Conservation (phyloP, 805 yeast genomes). For the Wickerhamiella occidentalis region DNA sequence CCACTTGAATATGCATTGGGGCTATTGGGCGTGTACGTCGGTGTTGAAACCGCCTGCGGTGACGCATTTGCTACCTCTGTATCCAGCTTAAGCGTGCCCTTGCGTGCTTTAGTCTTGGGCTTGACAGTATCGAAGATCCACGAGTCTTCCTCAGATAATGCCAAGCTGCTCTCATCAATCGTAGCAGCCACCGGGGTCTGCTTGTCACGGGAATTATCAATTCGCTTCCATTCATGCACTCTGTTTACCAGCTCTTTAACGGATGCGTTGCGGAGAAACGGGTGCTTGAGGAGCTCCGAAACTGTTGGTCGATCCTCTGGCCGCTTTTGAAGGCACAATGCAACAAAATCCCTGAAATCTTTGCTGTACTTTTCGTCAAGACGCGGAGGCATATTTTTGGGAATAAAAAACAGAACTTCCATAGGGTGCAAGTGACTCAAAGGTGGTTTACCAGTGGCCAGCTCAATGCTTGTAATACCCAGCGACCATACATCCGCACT, state of each 20-base stretch:
- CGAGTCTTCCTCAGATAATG: constrained; percentile 20
- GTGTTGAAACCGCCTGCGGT: not conserved
- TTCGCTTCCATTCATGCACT: constrained; percentile 14
- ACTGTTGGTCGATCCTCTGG: constrained; percentile 60
- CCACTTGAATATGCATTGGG: not conserved
- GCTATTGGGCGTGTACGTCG: not conserved
- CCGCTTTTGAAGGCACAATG: constrained; percentile 55
- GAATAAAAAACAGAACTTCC: constrained; percentile 42
- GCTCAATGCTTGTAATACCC: constrained; percentile 66
- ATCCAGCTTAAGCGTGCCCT: not conserved
- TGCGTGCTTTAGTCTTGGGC: constrained; percentile 17
- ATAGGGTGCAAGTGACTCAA: constrained; percentile 40
- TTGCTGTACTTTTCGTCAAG: constrained; percentile 29
- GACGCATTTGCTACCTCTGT: not conserved
- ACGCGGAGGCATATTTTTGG: constrained; percentile 38
- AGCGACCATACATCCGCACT: constrained; percentile 72
- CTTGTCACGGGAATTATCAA: constrained; percentile 1
- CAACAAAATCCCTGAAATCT: constrained; percentile 59
- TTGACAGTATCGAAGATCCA: constrained; percentile 33
- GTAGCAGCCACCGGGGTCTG: constrained; percentile 2
- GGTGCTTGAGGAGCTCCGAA: constrained; percentile 46
- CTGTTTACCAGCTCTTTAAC: constrained; percentile 15
- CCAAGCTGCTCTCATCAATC: constrained; percentile 7
- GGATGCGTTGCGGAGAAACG: constrained; percentile 33
- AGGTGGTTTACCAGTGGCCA: constrained; percentile 65